Percentiles rank a stretch among this genome's conserved stretches.
phyloP scores from a whole-genome alignment of 148 eudicot genomes.

The Vaccinium corymbosum region DNA sequence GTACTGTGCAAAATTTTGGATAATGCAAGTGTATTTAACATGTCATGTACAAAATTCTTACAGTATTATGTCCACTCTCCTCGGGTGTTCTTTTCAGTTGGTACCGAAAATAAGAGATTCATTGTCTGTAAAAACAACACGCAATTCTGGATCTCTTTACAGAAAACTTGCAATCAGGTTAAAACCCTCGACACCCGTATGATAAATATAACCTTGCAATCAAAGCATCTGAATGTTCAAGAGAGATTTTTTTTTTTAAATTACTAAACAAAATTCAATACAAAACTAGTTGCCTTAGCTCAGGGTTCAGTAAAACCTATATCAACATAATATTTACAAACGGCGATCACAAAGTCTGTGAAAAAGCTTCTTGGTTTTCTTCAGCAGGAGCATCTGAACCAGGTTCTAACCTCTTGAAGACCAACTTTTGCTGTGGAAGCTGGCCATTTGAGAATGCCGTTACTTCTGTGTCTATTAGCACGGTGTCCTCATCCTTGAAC shows the following conservation, averaged over 20 bases:
- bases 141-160: neutral
- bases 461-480: constrained; percentile 72
- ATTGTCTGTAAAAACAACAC: too few relatives aligned
- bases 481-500: constrained; percentile 80
- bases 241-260: neutral
- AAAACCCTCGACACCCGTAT: neutral
- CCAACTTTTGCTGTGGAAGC: constrained; percentile 81
- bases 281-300: constrained; percentile 1
- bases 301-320: neutral
- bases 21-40: neutral
- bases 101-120: constrained; percentile 7
- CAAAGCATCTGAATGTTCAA: neutral
- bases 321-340: neutral
- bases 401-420: constrained; percentile 49
- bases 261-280: constrained; percentile 6
- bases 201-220: neutral
- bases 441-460: constrained; percentile 79
- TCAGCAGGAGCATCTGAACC: constrained; percentile 30
- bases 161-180: neutral
- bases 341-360: constrained; percentile 28
- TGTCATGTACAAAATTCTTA: constrained; percentile 48
- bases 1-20: neutral
- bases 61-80: neutral
- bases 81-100: neutral
- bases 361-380: constrained; percentile 44